Base-by-base conservation (phyloP, 2,329 filamentous ascomycete genomes). In the Albifimbria verrucaria region DNA sequence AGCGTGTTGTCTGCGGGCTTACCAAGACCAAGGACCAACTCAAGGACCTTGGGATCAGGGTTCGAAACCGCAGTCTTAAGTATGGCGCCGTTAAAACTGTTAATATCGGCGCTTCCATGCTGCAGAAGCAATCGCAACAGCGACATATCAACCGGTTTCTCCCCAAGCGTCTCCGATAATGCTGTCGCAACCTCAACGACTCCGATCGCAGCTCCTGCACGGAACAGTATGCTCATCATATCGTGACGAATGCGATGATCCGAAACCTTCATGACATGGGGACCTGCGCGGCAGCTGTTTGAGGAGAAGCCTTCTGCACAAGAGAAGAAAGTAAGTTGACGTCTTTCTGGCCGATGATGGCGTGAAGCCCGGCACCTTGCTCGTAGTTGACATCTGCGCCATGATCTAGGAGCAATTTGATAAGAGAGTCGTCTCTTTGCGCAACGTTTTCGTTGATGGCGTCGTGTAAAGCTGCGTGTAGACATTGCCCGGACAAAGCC, bases 361-460 rank as follows among this genome's bases (percentile, higher is more conserved):
- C 69, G 0, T 73, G 64, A 15, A 85, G 68, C 2, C 73, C 75
- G n/a, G 74, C 68, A 0, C 80, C 79, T 23, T 77, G 74, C 42
- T 78, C 77, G 51, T 77, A 79, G 56, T 82, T 82, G 36, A 81
- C 72, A 47, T 83, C 80, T 4, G 78, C 78, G 15, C 78, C 75
- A 54, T 81, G 70, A 2, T 73, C 70, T 5, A 85, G 67, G 3
- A 85, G 66, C 4, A 85, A 69, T 7, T 73, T 71, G 51, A 85
- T 79, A 11, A 85, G 65, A 2, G 72, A 70, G 42, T 77, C 73
- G 39, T 85, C 81, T 36, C 79, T 70, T 41, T 71, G 68, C 0
- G 74, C 71, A 1, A 72, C 70, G 12, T 74, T 69, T 42, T 81
- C 76, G 15, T 74, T 72, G 42, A 84, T 76, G n/a, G 77, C 77